A percentile compares a stretch with the other conserved stretches of the same genome.
Evolutionary conservation across 176 grass and related monocot genomes (phyloP).

Genomic region (Thinopyrum elongatum): DNA sequence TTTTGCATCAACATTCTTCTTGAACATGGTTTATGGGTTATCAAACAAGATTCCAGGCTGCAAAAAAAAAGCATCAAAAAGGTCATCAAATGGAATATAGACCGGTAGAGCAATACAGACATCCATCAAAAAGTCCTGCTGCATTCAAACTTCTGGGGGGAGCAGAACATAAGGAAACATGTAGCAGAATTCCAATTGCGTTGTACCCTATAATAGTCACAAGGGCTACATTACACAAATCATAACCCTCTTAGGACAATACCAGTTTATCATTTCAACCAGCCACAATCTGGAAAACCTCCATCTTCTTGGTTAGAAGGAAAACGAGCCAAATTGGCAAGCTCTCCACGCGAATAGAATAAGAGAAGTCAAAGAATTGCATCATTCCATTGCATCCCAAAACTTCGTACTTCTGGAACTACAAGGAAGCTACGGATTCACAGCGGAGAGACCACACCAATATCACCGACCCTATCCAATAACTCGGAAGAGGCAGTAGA

Average conservation of each 20-base stretch:
- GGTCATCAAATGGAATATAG: neutral
- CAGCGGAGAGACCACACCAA: neutral
- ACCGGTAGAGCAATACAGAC: neutral
- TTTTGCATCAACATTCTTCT: constrained; percentile 80
- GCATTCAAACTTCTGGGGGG: neutral
- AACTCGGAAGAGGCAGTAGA: neutral
- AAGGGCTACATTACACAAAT: neutral
- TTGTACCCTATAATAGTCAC: neutral
- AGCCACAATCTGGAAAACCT: neutral
- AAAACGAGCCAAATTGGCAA: neutral
- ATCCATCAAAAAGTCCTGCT: neutral
- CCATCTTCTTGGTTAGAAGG: neutral
- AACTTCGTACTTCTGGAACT: neutral
- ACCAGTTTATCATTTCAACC: neutral
- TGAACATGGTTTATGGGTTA: constrained; percentile 69
- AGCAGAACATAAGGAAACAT: neutral
- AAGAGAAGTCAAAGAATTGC: neutral
- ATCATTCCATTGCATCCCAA: neutral
- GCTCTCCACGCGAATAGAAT: neutral
- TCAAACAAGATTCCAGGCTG: constrained; percentile 1
- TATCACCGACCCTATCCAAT: neutral
- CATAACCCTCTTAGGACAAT: neutral
- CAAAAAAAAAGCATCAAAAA: neutral
- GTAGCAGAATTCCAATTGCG: neutral
- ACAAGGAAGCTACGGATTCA: neutral